Percentiles rank a stretch among this genome's conserved stretches.
These are phyloP conservation scores for Esteya vermicola DNA, from an alignment of 2,329 filamentous ascomycete genomes.

Conservation along the genomic window DNA sequence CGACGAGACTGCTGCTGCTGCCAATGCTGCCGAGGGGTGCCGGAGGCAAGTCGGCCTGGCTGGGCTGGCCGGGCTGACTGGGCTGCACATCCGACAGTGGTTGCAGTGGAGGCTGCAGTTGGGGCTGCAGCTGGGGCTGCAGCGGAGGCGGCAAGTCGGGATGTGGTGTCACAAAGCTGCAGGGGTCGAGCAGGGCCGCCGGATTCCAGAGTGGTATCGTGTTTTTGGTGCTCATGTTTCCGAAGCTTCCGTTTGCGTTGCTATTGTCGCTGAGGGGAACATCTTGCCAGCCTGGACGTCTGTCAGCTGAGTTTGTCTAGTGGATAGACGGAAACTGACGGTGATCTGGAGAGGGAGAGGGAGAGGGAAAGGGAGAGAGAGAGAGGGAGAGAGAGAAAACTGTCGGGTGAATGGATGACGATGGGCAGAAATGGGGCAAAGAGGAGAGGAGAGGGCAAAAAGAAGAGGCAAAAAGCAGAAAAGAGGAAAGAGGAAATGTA, in stretches of 20 bases:
- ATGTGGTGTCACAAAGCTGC: too few relatives aligned
- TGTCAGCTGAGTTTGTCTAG: not conserved
- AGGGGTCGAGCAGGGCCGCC: conserved; percentile 12
- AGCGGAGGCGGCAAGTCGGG: too few relatives aligned
- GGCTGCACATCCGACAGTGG: too few relatives aligned
- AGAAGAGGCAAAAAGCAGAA: not conserved
- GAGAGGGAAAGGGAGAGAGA: not conserved
- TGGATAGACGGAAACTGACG: not conserved
- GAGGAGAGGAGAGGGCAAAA: not conserved
- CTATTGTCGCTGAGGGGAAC: not conserved
- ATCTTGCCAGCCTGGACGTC: conserved; percentile 16
- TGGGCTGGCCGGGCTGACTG: too few relatives aligned
- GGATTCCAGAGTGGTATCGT: conserved; percentile 30
- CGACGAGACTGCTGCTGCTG: too few relatives aligned
- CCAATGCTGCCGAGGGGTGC: too few relatives aligned
- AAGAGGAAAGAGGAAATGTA: not conserved
- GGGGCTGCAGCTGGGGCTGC: too few relatives aligned
- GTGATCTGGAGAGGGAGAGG: not conserved
- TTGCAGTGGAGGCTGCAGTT: not conserved
- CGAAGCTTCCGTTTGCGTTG: too few relatives aligned
- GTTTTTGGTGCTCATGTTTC: too few relatives aligned
- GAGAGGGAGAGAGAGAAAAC: not conserved
- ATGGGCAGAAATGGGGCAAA: conserved; percentile 1
- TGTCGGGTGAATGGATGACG: not conserved
- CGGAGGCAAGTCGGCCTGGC: too few relatives aligned